phyloP scores from a whole-genome alignment of 192 early-diverging fungal genomes.

The Helicostylum pulchrum region DNA sequence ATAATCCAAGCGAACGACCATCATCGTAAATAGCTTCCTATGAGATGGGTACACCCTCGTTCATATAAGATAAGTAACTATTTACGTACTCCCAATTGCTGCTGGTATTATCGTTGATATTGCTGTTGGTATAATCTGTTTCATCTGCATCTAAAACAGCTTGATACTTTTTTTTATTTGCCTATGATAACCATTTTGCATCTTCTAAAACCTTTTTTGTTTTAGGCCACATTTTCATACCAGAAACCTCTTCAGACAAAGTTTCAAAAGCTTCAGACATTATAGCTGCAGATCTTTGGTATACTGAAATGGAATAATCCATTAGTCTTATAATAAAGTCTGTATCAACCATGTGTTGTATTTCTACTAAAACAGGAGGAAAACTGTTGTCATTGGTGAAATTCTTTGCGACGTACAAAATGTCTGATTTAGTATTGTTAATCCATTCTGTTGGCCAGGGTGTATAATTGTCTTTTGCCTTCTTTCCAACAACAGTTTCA shows the following conservation, averaged over 20 bases:
- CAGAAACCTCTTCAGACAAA: background rate
- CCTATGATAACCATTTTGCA: background rate
- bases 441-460: background rate
- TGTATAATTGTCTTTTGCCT: background rate
- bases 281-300: background rate
- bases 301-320: background rate
- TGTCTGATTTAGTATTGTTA: background rate
- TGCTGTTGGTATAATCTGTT: background rate
- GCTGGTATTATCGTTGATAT: background rate
- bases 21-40: background rate
- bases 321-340: constrained; percentile 6
- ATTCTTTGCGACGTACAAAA: background rate
- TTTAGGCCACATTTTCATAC: background rate
- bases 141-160: background rate
- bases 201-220: constrained; percentile 1
- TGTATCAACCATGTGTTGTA: constrained; percentile 6
- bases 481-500: background rate
- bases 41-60: background rate
- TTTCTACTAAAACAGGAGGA: constrained; percentile 4
- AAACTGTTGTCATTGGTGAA: background rate
- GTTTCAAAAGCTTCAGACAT: background rate
- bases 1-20: background rate
- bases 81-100: background rate
- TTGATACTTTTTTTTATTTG: background rate
- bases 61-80: background rate